Conservation (phyloP, 768 basidiomycete genomes). For the Russula compacta region DNA sequence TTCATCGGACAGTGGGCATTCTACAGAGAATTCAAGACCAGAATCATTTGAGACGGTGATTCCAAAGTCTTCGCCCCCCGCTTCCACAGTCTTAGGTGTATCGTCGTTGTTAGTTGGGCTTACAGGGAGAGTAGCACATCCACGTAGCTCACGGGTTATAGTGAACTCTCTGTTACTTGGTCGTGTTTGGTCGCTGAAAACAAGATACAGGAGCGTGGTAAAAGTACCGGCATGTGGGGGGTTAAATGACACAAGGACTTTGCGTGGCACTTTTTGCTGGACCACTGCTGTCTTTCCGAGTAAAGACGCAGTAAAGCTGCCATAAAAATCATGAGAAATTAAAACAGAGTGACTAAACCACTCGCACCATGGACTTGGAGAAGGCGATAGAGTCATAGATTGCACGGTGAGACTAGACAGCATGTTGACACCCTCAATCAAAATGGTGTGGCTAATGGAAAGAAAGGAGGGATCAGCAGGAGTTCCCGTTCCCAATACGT, state of each 20-base stretch:
- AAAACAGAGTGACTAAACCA: neutral
- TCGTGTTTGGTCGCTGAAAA: neutral
- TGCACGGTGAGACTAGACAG: neutral
- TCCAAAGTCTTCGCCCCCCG: neutral
- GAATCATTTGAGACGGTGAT: conserved; percentile 4
- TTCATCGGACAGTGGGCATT: neutral
- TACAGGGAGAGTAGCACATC: neutral
- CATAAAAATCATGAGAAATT: neutral
- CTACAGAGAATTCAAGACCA: conserved; percentile 10
- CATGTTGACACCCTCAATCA: neutral
- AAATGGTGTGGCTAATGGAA: neutral
- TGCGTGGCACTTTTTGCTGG: neutral
- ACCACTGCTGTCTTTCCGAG: neutral
- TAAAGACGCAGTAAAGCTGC: conserved; percentile 3
- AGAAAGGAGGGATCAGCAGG: neutral
- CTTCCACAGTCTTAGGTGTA: neutral
- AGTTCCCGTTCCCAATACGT: neutral
- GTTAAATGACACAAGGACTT: conserved; percentile 2
- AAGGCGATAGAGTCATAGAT: neutral
- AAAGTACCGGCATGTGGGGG: conserved; percentile 1
- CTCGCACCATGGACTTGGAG: neutral
- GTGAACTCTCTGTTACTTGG: neutral
- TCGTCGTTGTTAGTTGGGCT: neutral
- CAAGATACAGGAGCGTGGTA: neutral
- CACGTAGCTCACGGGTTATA: conserved; percentile 1